Base-by-base conservation (phyloP, 768 basidiomycete genomes). In the Chiua virens region DNA sequence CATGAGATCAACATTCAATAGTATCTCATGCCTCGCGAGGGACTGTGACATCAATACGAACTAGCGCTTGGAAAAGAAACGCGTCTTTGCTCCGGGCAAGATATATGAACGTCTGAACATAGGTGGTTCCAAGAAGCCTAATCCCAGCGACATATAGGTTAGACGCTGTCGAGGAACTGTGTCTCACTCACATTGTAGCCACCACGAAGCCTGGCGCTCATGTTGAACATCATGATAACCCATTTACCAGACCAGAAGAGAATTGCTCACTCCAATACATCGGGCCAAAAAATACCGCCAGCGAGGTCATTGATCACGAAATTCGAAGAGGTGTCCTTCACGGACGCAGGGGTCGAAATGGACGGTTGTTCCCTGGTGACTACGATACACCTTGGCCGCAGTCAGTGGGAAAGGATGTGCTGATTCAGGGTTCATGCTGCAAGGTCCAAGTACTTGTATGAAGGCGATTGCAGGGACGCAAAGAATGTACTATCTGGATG, bases 241-340 rank as follows among this genome's bases (percentile, higher is more conserved):
- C 17, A 5, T 27, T 21, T 10, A 34, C 7, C 3, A 34, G 9
- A 30, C 34, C 5, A 18, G 10, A 14, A 23, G 27, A 36, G 20
- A 17, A 10, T 17, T 20, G 9, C 42, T 53, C 20, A 45, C 41
- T 52, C 55, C 55, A 56, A 35, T 54, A 54, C 45, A 55, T 8
- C 17, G 49, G 45, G 15, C 14, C 30, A 34, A 25, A 51, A 27
- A 8, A 51, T 8, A 25, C 37, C 20, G 27, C 23, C 15, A 39
- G 21, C 17, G 28, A 15, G 30, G 34, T 18, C 36, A 34, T 49
- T 38, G n/a, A 40, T 22, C 10, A 2, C 21, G 25, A n/a, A 20
- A 20, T 18, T 37, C 34, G 25, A 34, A 25, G 37, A 40, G 9
- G 37, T 18, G 37, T 20, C 2, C 2, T 30, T 27, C 27, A 27